A percentile compares a stretch with the other conserved stretches of the same genome.
phyloP scores from a whole-genome alignment of 306 rosid species.

The Vigna radiata region DNA sequence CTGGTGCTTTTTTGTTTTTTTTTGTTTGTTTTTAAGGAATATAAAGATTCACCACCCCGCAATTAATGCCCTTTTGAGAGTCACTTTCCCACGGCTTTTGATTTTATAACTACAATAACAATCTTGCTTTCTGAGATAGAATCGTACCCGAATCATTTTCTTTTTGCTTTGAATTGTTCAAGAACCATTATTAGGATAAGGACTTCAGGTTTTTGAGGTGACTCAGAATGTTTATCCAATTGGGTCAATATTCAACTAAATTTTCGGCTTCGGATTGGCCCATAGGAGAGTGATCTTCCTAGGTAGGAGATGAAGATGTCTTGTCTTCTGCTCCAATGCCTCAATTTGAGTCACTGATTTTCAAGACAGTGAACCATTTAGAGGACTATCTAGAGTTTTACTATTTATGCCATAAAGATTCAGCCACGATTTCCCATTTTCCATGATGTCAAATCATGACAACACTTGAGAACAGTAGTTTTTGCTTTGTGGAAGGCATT shows the following conservation, averaged over 20 bases:
- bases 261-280: neutral
- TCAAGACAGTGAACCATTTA: neutral
- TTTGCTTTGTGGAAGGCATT: too few species aligned
- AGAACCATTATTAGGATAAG: slow-evolving; percentile 31
- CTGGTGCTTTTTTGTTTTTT: neutral
- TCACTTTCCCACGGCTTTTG: slow-evolving; percentile 27
- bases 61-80: neutral
- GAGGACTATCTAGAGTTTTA: neutral
- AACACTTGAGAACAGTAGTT: neutral
- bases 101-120: neutral
- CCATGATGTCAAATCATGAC: neutral
- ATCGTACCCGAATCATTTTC: too few species aligned
- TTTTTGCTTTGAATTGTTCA: slow-evolving; percentile 28
- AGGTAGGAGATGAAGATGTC: too few species aligned
- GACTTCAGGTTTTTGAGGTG: slow-evolving; percentile 12
- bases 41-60: slow-evolving; percentile 14
- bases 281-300: too few species aligned
- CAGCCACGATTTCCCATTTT: neutral
- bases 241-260: slow-evolving; percentile 32
- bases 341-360: neutral
- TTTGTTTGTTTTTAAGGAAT: neutral
- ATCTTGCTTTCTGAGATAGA: neutral
- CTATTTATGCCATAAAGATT: neutral
- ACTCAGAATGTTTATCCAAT: neutral
- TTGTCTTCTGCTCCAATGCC: too few species aligned